Percentiles rank a stretch among this genome's conserved stretches.
Conservation (phyloP, 371 early-diverging fungal species). For the Rhizopus delemar region DNA sequence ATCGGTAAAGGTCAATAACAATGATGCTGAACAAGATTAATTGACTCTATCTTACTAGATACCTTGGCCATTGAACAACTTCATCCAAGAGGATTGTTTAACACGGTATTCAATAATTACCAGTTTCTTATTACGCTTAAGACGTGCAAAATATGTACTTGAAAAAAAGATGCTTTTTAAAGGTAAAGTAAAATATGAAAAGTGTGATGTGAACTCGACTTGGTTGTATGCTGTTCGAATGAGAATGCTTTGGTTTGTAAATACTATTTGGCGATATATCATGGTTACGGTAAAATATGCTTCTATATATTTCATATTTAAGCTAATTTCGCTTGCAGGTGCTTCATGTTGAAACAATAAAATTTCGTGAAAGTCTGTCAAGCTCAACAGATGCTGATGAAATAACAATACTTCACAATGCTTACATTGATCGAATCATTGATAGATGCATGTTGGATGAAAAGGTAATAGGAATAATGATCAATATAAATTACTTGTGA, state of each 20-base stretch:
- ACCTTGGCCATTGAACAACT: conserved; percentile 53
- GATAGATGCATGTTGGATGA: conserved; percentile 50
- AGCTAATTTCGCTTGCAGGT: conserved; percentile 27
- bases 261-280: conserved; percentile 50
- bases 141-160: conserved; percentile 49
- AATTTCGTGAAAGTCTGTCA: conserved; percentile 24
- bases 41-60: conserved; percentile 21
- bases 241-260: conserved; percentile 53
- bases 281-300: conserved; percentile 47
- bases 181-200: conserved; percentile 13
- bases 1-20: conserved; percentile 22
- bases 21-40: too few species aligned
- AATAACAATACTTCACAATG: conserved; percentile 36
- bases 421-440: conserved; percentile 37
- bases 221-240: conserved; percentile 44
- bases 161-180: conserved; percentile 42
- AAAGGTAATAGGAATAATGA: conserved; percentile 24
- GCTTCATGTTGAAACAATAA: conserved; percentile 39
- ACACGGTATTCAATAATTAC: conserved; percentile 37
- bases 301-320: conserved; percentile 1
- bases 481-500: not conserved
- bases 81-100: conserved; percentile 31
- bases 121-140: conserved; percentile 40
- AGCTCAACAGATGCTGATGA: conserved; percentile 39
- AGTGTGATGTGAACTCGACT: conserved; percentile 14